phyloP scores from a whole-genome alignment of 2,329 filamentous ascomycete species.

The Pseudogymnoascus sp. region DNA sequence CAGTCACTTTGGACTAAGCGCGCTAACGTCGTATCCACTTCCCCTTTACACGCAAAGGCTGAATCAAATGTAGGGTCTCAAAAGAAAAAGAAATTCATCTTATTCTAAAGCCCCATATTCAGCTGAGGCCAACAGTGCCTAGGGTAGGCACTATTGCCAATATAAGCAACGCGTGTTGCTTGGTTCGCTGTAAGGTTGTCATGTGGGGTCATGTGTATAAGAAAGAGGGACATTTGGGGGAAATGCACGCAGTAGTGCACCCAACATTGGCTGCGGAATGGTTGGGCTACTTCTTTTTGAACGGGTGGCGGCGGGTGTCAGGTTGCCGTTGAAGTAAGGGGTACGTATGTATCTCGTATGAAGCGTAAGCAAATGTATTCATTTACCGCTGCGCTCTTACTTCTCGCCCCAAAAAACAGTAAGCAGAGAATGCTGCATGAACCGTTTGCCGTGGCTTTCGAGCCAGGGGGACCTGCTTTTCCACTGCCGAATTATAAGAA shows the following conservation, averaged over 20 bases:
- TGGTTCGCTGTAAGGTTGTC: neutral
- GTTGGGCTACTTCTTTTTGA: neutral
- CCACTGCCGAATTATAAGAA: constrained; percentile 2
- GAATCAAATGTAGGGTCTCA: neutral
- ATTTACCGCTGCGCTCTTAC: neutral
- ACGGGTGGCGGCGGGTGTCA: neutral
- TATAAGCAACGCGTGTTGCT: neutral
- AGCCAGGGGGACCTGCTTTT: neutral
- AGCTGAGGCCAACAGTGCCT: neutral
- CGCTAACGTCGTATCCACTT: neutral
- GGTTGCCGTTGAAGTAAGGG: neutral
- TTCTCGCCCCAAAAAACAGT: neutral
- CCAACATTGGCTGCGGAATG: neutral
- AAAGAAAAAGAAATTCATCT: too few species aligned
- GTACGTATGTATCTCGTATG: neutral
- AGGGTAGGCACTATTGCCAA: neutral
- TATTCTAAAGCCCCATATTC: too few species aligned
- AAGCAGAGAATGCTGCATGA: neutral
- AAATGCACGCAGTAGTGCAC: neutral
- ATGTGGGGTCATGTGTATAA: neutral
- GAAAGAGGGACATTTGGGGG: neutral
- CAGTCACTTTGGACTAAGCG: neutral
- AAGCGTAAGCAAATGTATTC: neutral
- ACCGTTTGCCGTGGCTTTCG: neutral
- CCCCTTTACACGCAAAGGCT: neutral